Evolutionary conservation across 805 yeast species (phyloP).

Genomic region (Spathaspora girioi): DNA sequence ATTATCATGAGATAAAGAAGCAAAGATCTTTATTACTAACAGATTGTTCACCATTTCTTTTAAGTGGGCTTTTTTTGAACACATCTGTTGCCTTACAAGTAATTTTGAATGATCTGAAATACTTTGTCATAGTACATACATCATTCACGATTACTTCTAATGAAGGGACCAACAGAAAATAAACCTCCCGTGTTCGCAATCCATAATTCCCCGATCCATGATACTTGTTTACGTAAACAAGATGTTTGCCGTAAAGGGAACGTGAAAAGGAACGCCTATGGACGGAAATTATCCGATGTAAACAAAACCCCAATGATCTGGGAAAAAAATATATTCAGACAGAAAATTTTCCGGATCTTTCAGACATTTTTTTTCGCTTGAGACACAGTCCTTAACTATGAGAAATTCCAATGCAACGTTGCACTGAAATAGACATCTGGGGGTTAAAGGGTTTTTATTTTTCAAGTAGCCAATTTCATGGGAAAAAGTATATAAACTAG

Average conservation of each 20-base stretch:
- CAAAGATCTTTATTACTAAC: too few relatives aligned
- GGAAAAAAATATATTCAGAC: background rate
- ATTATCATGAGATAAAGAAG: too few relatives aligned
- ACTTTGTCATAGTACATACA: too few relatives aligned
- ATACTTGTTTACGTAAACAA: background rate
- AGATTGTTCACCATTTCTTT: too few relatives aligned
- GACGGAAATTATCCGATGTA: background rate
- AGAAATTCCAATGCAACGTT: slow-evolving; percentile 8
- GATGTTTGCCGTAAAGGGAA: background rate
- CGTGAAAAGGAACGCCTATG: background rate
- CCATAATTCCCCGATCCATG: background rate
- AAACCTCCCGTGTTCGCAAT: background rate
- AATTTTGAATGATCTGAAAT: too few relatives aligned
- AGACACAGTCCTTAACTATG: background rate
- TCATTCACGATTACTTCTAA: background rate
- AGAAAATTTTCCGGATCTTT: background rate
- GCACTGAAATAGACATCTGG: slow-evolving; percentile 1
- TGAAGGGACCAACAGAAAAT: background rate
- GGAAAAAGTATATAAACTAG: background rate
- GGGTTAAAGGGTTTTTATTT: background rate
- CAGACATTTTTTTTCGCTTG: background rate
- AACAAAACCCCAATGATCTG: background rate
- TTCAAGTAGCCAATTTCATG: background rate
- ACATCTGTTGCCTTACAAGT: too few relatives aligned
- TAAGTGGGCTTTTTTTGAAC: too few relatives aligned